phyloP scores from a whole-genome alignment of 805 yeast species.

The Candida mattraensis region DNA sequence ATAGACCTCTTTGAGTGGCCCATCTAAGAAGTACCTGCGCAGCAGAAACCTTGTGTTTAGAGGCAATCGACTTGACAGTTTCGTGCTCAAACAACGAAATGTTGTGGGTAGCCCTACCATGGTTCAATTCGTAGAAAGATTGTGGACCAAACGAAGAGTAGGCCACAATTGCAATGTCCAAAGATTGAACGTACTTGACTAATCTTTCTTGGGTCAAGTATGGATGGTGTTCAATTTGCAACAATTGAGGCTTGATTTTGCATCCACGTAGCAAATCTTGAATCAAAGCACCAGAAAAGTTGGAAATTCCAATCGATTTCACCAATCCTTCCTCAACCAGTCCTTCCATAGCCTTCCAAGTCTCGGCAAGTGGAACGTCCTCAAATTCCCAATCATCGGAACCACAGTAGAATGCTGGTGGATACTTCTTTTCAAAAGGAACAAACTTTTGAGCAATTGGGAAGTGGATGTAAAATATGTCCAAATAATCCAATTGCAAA shows the following conservation, averaged over 20 bases:
- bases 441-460: constrained; percentile 85
- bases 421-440: constrained; percentile 75
- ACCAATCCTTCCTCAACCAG: constrained; percentile 55
- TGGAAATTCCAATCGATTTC: constrained; percentile 80
- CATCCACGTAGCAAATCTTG: constrained; percentile 71
- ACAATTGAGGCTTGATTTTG: constrained; percentile 70
- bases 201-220: constrained; percentile 75
- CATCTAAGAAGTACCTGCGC: constrained; percentile 77
- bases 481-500: constrained; percentile 75
- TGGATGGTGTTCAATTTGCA: constrained; percentile 92
- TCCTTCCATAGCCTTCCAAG: constrained; percentile 76
- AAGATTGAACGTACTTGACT: constrained; percentile 55
- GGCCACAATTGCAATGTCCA: constrained; percentile 67
- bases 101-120: constrained; percentile 49
- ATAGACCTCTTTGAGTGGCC: constrained; percentile 78
- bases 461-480: constrained; percentile 84
- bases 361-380: constrained; percentile 67
- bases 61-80: constrained; percentile 53
- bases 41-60: constrained; percentile 51
- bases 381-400: constrained; percentile 50
- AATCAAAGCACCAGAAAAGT: constrained; percentile 67
- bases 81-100: constrained; percentile 60
- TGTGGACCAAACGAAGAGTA: constrained; percentile 87
- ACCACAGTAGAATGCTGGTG: constrained; percentile 73
- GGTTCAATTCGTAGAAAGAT: constrained; percentile 68